Percentiles rank a stretch among this genome's conserved stretches.
Conservation (phyloP, 805 yeast species). For the Lipomyces japonicus region DNA sequence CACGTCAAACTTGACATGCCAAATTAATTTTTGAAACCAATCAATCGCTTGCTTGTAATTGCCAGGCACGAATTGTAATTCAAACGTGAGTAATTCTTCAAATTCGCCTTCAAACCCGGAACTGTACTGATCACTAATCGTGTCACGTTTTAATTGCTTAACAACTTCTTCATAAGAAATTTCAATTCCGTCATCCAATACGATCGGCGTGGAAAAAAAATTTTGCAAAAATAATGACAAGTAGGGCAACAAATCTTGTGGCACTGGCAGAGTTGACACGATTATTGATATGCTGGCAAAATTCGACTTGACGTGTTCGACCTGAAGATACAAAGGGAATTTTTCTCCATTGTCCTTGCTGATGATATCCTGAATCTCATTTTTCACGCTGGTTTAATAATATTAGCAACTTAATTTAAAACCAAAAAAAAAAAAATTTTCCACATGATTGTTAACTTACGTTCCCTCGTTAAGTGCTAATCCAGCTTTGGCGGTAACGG, state of each 20-base stretch:
- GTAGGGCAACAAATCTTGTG: conserved; percentile 55
- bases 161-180: conserved; percentile 76
- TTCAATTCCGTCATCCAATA: conserved; percentile 54
- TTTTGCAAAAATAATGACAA: conserved; percentile 60
- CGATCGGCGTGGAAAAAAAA: conserved; percentile 69
- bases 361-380: conserved; percentile 29
- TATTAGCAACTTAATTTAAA: background rate
- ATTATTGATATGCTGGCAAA: conserved; percentile 67
- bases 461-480: conserved; percentile 33
- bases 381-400: conserved; percentile 16
- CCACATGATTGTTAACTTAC: no score
- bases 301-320: conserved; percentile 75
- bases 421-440: background rate
- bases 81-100: conserved; percentile 62
- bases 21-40: conserved; percentile 70
- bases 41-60: conserved; percentile 67
- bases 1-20: conserved; percentile 66
- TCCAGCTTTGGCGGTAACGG: conserved; percentile 63
- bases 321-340: conserved; percentile 67
- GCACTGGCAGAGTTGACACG: conserved; percentile 53
- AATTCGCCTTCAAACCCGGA: conserved; percentile 58
- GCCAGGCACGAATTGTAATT: conserved; percentile 54
- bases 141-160: conserved; percentile 64
- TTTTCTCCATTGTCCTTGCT: conserved; percentile 11
- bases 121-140: conserved; percentile 52